Evolutionary conservation across 202 grass and related monocot species (phyloP).

Genomic region (Panicum virgatum): DNA sequence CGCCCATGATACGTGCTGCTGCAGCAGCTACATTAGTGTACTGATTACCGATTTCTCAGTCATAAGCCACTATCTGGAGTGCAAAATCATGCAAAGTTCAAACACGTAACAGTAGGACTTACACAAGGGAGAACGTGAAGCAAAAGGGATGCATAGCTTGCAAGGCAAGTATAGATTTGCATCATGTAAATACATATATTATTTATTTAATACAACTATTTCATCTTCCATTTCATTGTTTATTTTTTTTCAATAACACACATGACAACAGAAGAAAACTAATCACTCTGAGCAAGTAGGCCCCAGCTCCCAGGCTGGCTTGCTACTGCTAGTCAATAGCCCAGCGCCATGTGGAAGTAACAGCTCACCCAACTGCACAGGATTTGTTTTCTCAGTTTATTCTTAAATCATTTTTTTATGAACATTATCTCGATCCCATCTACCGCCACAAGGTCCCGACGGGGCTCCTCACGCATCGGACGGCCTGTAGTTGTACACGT

Average conservation of each 20-base stretch:
- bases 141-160: not conserved
- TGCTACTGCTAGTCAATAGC: conserved; percentile 17
- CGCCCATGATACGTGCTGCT: too few relatives aligned
- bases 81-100: conserved; percentile 3
- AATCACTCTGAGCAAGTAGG: not conserved
- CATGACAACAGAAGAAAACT: conserved; percentile 15
- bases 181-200: not conserved
- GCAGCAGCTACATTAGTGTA: too few relatives aligned
- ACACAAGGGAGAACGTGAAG: conserved; percentile 1
- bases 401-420: conserved; percentile 34
- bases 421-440: conserved; percentile 51
- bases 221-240: too few relatives aligned
- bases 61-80: not conserved
- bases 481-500: conserved; percentile 78
- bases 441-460: not conserved
- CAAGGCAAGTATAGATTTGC: not conserved
- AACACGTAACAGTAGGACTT: not conserved
- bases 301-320: conserved; percentile 1
- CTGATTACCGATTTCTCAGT: too few relatives aligned
- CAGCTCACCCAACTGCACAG: conserved; percentile 34
- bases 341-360: conserved; percentile 29
- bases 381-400: conserved; percentile 30
- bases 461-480: conserved; percentile 41
- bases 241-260: too few relatives aligned
- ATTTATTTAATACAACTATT: too few relatives aligned